phyloP scores from a whole-genome alignment of 2,329 filamentous ascomycete genomes.

The Didymella segeticola region DNA sequence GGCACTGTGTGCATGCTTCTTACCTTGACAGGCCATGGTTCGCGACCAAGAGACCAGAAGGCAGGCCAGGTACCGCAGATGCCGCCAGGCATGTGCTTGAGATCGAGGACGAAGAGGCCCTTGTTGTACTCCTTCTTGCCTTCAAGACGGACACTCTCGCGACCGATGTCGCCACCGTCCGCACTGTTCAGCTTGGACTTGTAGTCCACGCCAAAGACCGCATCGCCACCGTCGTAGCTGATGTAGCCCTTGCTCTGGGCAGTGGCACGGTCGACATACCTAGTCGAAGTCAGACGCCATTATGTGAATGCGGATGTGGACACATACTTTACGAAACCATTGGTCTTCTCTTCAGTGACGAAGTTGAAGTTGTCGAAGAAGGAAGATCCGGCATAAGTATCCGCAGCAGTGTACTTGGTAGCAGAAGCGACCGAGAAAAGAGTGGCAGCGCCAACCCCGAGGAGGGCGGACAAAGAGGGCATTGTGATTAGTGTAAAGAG shows the following conservation, averaged over 20 bases:
- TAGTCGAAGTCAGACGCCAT: background rate
- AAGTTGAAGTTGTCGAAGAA: constrained; percentile 41
- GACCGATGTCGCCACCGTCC: constrained; percentile 27
- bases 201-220: constrained; percentile 54
- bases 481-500: constrained; percentile 34
- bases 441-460: constrained; percentile 31
- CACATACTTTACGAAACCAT: constrained; percentile 37
- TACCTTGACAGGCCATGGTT: constrained; percentile 34
- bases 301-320: background rate
- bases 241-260: constrained; percentile 12
- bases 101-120: constrained; percentile 42
- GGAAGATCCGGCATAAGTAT: constrained; percentile 24
- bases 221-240: constrained; percentile 17
- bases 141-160: constrained; percentile 41
- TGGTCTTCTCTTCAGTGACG: constrained; percentile 30
- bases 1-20: background rate
- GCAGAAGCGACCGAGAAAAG: constrained; percentile 32
- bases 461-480: constrained; percentile 37
- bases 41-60: constrained; percentile 40
- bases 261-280: constrained; percentile 10
- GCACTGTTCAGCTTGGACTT: constrained; percentile 29
- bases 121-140: constrained; percentile 35
- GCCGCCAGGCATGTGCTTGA: constrained; percentile 41
- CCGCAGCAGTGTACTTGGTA: constrained; percentile 24
- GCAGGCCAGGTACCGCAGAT: constrained; percentile 45